Conservation (phyloP, 768 basidiomycete genomes). For the Glaciozyma martinii region DNA sequence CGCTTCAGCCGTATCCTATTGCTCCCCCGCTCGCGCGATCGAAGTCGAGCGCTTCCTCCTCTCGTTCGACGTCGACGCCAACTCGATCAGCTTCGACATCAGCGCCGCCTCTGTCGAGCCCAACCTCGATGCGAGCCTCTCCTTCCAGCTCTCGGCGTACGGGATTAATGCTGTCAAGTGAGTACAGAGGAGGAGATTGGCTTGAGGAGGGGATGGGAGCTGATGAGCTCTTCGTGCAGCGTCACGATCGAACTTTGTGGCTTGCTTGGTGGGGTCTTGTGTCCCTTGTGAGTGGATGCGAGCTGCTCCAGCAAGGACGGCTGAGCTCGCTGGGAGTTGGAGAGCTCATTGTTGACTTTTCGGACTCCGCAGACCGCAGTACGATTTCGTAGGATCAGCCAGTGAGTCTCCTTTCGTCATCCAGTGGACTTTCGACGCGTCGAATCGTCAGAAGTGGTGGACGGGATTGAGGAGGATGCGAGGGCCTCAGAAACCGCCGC, state of each 20-base stretch:
- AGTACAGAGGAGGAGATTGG: background rate
- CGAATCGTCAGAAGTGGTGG: background rate
- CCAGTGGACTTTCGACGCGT: background rate
- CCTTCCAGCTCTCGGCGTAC: conserved; percentile 76
- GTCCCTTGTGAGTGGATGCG: conserved; percentile 47
- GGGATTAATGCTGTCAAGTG: conserved; percentile 46
- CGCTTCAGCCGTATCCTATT: conserved; percentile 20
- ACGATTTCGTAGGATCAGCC: conserved; percentile 67
- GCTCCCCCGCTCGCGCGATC: conserved; percentile 12
- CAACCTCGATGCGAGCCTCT: conserved; percentile 60
- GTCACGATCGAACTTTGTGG: conserved; percentile 77
- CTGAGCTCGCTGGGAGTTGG: too few species aligned
- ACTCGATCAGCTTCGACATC: conserved; percentile 16
- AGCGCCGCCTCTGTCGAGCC: conserved; percentile 61
- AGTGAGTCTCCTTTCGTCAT: background rate
- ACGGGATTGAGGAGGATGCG: background rate
- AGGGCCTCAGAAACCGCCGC: too few species aligned
- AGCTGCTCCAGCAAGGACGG: background rate
- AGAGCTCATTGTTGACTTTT: background rate
- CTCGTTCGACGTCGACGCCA: conserved; percentile 10
- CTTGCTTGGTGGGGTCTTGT: conserved; percentile 67
- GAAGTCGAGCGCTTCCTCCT: conserved; percentile 23
- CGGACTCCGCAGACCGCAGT: conserved; percentile 44
- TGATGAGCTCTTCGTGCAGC: conserved; percentile 42
- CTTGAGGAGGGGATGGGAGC: background rate